Base-by-base conservation (phyloP, 768 basidiomycete species). In the Auriculariales sp. region DNA sequence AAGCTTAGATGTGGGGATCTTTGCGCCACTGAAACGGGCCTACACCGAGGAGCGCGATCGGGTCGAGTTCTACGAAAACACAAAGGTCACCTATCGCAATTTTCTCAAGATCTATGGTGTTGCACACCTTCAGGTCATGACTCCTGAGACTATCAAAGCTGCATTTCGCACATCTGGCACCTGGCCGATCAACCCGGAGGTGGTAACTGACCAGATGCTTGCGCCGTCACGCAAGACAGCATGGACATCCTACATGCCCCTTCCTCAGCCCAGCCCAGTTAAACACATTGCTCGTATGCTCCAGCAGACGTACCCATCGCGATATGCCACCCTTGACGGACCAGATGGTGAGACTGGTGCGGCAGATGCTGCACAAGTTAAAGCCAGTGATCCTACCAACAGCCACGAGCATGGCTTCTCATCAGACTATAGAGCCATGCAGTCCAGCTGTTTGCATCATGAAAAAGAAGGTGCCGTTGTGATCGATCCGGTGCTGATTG, bases 61-160 rank as follows among this genome's bases (percentile, higher is more conserved):
- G 15, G 15, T 14, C 15, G 59, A 68, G 36, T 19, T 53, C 10
- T 47, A 54, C 19, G 58, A 49, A 30, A 52, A 58, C 1, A 28
- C 52, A 34, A 52, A 50, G 5, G 55, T 70, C 24, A 54, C 49
- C 6, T 71, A 71, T 53, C 46, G 51, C 9, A 68, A 70, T 51
- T 72, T 72, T 51, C 54, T 69, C 10, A n/a, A 39, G 11, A 52
- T 71, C 4, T 70, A 67, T 44, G 59, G 54, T 10, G 28, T 50
- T 12, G 70, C 69, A 4, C 64, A 68, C 49, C 9, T 56, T 2
- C 27, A 51, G 0, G 60, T 63, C 14, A 28, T 58, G 1, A 39
- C 35, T 7, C 35, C 35, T n/a, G 17, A 10, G 11, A 39, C 15
- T 22, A 17, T 39, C 17, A 14, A 22, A 17, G 35, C 35, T 12